Evolutionary conservation across 768 basidiomycete genomes (phyloP), one percentile per base, ranked within the genome.

Genomic region (Hemileccinum impolitum): DNA sequence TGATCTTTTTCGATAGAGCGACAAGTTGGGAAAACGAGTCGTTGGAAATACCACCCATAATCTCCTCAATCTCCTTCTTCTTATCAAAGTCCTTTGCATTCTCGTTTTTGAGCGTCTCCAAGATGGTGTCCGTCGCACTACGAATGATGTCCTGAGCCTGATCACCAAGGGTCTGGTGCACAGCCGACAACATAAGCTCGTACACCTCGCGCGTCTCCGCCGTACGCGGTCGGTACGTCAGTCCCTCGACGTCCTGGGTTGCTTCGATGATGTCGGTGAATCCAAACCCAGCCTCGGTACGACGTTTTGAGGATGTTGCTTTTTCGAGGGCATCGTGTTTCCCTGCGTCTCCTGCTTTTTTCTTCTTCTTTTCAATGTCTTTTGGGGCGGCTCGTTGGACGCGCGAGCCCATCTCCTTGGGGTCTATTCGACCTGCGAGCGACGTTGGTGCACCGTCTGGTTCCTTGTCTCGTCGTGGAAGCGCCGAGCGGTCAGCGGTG

Each of bases 401-500:
- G 18, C 93, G 83, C 17, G 93, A 92, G 21, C 95, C 95, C 95
- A 98, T 99, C 54, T 94, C 86, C 53, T 77, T 80, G 9, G 84
- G 77, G 74, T 92, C 85, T 49, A 99, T 97, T 23, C 87, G 81
- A 14, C 96, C 96, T 39, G 84, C 87, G 30, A 98, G 83, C 2
- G 94, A 86, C 14, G 94, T 94, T 10, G 94, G 90, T 8, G 93
- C 91, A 54, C 96, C 95, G 75, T 96, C 94, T 7, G 94, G 94
- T 67, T 99, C 95, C 72, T 90, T 90, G 77, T 94, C 91, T 54
- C 94, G 78, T 40, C 92, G 79, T 17, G 90, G 90, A 43, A 92
- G 72, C 2, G 77, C 79, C 44, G 88, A 87, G 46, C 85, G 76
- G 72, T 91, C 87, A 12, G 95, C 91, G n/a, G 90, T 94, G 62